Conservation (phyloP, 2,329 filamentous ascomycete genomes). For the Dichotomopilus funicola region DNA sequence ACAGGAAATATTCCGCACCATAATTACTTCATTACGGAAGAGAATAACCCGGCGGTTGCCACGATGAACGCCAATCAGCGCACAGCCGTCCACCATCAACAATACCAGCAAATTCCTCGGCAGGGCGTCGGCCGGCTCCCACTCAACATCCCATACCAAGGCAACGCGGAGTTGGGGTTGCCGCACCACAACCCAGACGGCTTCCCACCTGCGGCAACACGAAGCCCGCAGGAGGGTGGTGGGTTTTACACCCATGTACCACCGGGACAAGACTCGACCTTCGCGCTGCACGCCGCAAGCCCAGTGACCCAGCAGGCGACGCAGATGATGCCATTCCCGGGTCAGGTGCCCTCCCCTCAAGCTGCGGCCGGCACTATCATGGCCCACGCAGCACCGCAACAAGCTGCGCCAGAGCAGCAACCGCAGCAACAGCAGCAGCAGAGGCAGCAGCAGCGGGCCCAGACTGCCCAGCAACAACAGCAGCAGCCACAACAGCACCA, state of each 20-base stretch:
- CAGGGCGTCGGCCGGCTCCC: slow-evolving; percentile 41
- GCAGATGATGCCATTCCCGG: slow-evolving; percentile 28
- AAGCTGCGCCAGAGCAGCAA: slow-evolving; percentile 26
- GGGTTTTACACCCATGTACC: slow-evolving; percentile 51
- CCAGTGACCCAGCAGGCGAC: slow-evolving; percentile 40
- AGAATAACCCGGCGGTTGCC: slow-evolving; percentile 55
- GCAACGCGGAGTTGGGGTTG: slow-evolving; percentile 40
- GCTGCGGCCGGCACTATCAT: slow-evolving; percentile 23
- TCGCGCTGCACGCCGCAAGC: slow-evolving; percentile 42
- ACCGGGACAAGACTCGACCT: slow-evolving; percentile 40
- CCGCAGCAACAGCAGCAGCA: slow-evolving; percentile 28
- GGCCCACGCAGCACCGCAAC: slow-evolving; percentile 25
- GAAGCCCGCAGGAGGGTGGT: slow-evolving; percentile 47
- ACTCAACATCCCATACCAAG: slow-evolving; percentile 44
- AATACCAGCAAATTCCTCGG: slow-evolving; percentile 49
- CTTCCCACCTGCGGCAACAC: slow-evolving; percentile 50
- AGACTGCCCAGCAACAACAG: slow-evolving; percentile 29
- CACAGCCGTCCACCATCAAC: slow-evolving; percentile 33
- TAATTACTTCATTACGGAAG: slow-evolving; percentile 53
- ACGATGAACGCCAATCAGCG: slow-evolving; percentile 49
- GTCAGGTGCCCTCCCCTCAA: slow-evolving; percentile 27
- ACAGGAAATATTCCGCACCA: slow-evolving; percentile 41
- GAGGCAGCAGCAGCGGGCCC: slow-evolving; percentile 29
- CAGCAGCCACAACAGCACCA: slow-evolving; percentile 30
- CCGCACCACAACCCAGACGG: slow-evolving; percentile 50